Conservation (phyloP, 2,329 filamentous ascomycete genomes). For the Scolecobasidium constrictum region DNA sequence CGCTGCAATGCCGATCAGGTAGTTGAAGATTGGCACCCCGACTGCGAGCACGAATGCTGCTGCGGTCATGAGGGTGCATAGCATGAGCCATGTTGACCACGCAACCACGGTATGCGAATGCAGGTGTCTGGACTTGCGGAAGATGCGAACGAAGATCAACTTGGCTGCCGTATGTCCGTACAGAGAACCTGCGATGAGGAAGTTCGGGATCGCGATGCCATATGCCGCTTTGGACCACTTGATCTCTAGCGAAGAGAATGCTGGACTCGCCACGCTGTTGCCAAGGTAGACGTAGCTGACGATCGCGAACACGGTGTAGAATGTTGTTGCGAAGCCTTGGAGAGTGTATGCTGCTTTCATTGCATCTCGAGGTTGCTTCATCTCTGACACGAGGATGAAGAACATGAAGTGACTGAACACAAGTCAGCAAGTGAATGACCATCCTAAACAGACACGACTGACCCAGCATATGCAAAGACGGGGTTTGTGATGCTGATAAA, state of each 20-base stretch:
- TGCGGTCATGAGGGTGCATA: conserved; percentile 36
- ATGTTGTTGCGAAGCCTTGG: conserved; percentile 45
- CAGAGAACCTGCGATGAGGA: conserved; percentile 60
- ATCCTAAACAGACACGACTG: too few relatives aligned
- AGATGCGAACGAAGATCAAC: conserved; percentile 54
- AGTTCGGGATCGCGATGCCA: conserved; percentile 58
- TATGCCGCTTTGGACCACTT: conserved; percentile 53
- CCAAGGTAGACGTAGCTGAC: conserved; percentile 61
- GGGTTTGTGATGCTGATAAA: conserved; percentile 42
- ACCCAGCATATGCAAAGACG: conserved; percentile 56
- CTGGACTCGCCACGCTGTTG: conserved; percentile 49
- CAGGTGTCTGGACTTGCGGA: conserved; percentile 47
- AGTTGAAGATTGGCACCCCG: conserved; percentile 44
- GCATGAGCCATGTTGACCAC: conserved; percentile 36
- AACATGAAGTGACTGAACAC: conserved; percentile 58
- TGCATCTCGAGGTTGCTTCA: conserved; percentile 49
- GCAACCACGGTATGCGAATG: conserved; percentile 36
- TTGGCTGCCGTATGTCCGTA: conserved; percentile 57
- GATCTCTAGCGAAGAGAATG: conserved; percentile 49
- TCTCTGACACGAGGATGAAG: conserved; percentile 54
- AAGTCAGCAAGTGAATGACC: too few relatives aligned
- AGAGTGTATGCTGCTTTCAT: conserved; percentile 52
- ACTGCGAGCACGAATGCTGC: conserved; percentile 34
- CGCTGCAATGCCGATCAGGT: conserved; percentile 40
- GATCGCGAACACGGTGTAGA: conserved; percentile 56